Conservation (phyloP, 2,329 filamentous ascomycete species). For the Aspergillus candidus region DNA sequence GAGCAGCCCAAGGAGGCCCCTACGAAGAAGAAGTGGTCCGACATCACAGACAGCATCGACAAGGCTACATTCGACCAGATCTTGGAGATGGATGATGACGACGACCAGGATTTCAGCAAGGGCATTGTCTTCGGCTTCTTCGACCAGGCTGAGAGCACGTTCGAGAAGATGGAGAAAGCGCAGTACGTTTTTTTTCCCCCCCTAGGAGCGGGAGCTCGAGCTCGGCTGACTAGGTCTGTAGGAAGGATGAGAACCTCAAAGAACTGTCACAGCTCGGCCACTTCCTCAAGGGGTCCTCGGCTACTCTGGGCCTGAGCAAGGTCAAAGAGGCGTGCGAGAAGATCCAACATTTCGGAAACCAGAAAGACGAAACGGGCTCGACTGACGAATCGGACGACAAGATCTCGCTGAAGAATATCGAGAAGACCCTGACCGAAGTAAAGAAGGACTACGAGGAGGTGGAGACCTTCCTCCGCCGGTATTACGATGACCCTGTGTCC, state of each 20-base stretch:
- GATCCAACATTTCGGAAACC: constrained; percentile 86
- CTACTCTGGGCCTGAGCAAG: constrained; percentile 83
- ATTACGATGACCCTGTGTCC: constrained; percentile 51
- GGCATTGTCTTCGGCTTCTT: constrained; percentile 91
- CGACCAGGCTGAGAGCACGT: constrained; percentile 80
- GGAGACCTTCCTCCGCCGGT: constrained; percentile 62
- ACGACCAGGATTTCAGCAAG: constrained; percentile 79
- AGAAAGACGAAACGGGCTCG: constrained; percentile 70
- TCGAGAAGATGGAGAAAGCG: constrained; percentile 71
- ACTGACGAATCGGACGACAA: constrained; percentile 60
- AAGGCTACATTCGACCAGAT: constrained; percentile 82
- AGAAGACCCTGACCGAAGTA: constrained; percentile 61
- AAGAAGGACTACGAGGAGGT: constrained; percentile 72
- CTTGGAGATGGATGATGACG: constrained; percentile 95
- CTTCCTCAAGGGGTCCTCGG: constrained; percentile 95
- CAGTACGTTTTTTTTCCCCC: constrained; percentile 57
- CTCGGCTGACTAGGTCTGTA: constrained; percentile 31
- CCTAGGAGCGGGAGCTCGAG: not conserved
- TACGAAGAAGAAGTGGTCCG: constrained; percentile 43
- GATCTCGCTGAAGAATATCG: constrained; percentile 63
- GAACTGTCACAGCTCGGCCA: constrained; percentile 79
- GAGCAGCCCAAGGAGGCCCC: constrained; percentile 42
- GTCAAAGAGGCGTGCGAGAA: constrained; percentile 92
- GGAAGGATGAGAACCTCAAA: constrained; percentile 61
- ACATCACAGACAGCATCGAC: constrained; percentile 74